phyloP scores from a whole-genome alignment of 306 rosid species.

The Lablab purpureus region DNA sequence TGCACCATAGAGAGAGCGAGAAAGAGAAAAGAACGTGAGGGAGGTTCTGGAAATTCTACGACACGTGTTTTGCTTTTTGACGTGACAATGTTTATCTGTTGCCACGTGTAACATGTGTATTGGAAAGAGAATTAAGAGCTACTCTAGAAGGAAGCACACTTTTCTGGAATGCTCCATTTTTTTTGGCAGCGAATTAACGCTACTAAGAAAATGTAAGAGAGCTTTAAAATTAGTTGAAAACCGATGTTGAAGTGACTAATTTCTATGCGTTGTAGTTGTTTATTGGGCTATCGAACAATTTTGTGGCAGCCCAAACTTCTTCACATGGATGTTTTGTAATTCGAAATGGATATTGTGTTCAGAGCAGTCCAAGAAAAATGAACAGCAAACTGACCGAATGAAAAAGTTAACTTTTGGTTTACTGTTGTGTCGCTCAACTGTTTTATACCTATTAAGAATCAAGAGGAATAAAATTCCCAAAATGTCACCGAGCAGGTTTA shows the following conservation, averaged over 20 bases:
- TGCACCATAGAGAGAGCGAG: too few relatives aligned
- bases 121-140: background rate
- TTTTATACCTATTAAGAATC: background rate
- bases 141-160: background rate
- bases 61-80: slow-evolving; percentile 48
- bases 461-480: background rate
- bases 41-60: slow-evolving; percentile 51
- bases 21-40: background rate
- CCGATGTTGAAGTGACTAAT: too few relatives aligned
- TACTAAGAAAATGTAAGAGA: too few relatives aligned
- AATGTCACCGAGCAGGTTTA: background rate
- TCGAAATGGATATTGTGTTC: background rate
- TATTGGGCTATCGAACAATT: background rate
- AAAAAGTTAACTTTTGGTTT: background rate
- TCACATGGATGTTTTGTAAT: background rate
- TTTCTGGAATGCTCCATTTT: slow-evolving; percentile 32
- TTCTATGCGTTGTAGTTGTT: background rate
- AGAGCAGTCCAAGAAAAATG: background rate
- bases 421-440: background rate
- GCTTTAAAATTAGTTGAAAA: too few relatives aligned
- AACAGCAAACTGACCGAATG: background rate
- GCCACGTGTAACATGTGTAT: slow-evolving; percentile 45
- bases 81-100: slow-evolving; percentile 45
- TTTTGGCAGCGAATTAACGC: background rate
- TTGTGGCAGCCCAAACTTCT: background rate